Evolutionary conservation across 306 rosid genomes (phyloP).

Genomic region (Quercus engelmannii): DNA sequence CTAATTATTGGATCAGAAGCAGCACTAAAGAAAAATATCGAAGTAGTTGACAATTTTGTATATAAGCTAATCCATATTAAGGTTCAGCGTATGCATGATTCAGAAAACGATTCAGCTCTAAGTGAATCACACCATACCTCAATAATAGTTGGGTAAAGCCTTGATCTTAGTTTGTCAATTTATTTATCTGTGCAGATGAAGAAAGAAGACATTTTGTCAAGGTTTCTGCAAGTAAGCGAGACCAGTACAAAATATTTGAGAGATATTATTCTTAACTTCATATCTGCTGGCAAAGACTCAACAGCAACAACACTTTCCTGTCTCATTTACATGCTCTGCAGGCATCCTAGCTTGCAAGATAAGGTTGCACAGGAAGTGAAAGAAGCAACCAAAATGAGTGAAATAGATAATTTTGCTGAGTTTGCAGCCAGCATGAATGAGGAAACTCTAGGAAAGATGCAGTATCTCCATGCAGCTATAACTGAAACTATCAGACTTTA

Average conservation of each 20-base stretch:
- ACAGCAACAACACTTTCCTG: slow-evolving; percentile 63
- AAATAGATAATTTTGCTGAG: slow-evolving; percentile 34
- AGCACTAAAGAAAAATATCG: slow-evolving; percentile 27
- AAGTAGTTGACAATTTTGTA: slow-evolving; percentile 45
- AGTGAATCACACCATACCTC: slow-evolving; percentile 14
- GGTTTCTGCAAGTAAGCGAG: slow-evolving; percentile 49
- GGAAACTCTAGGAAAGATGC: slow-evolving; percentile 60
- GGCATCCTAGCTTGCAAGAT: slow-evolving; percentile 61
- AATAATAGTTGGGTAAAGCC: no score
- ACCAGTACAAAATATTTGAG: slow-evolving; percentile 40
- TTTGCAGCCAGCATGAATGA: slow-evolving; percentile 42
- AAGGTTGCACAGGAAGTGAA: slow-evolving; percentile 54
- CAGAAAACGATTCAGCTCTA: slow-evolving; percentile 38
- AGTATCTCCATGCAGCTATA: slow-evolving; percentile 65
- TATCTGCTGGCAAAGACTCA: slow-evolving; percentile 77
- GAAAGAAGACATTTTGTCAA: slow-evolving; percentile 58
- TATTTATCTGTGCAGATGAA: slow-evolving; percentile 32
- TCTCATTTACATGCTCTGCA: slow-evolving; percentile 67
- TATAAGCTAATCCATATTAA: slow-evolving; percentile 47
- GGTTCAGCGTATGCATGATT: slow-evolving; percentile 39
- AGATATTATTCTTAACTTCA: slow-evolving; percentile 61
- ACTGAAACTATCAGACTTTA: slow-evolving; percentile 81
- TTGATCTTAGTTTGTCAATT: slow-evolving; percentile 1
- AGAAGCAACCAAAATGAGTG: slow-evolving; percentile 34
- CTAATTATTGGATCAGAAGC: slow-evolving; percentile 72